Evolutionary conservation across 208 protist genomes (phyloP).

Genomic region (Wallacemonas sp.): DNA sequence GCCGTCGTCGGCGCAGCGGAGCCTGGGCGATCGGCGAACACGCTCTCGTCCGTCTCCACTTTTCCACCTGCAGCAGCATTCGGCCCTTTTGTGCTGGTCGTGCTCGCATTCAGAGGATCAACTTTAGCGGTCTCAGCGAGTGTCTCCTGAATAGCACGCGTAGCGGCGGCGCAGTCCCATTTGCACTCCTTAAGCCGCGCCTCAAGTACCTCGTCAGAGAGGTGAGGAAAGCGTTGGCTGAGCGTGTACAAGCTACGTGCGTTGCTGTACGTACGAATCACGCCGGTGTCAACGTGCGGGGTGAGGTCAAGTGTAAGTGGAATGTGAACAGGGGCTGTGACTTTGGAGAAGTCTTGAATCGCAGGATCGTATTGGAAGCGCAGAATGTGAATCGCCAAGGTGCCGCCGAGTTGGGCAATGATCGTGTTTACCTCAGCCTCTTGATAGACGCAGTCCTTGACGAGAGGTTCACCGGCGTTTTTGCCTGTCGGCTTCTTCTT

Average conservation of each 20-base stretch:
- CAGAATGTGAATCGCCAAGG: conserved; percentile 75
- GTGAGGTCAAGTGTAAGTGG: conserved; percentile 57
- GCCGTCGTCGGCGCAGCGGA: no score
- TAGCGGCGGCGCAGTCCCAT: conserved; percentile 28
- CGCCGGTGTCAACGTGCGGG: conserved; percentile 45
- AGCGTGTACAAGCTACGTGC: conserved; percentile 31
- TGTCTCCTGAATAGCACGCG: conserved; percentile 21
- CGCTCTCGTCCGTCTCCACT: background rate
- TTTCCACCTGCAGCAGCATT: background rate
- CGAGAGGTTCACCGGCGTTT: background rate
- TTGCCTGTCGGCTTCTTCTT: conserved; percentile 28
- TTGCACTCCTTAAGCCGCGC: conserved; percentile 21
- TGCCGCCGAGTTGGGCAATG: conserved; percentile 65
- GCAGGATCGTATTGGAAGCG: conserved; percentile 74
- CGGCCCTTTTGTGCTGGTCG: background rate
- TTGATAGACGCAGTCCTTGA: conserved; percentile 70
- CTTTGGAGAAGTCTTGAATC: conserved; percentile 62
- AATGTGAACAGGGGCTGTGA: conserved; percentile 53
- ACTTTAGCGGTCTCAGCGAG: background rate
- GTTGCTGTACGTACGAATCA: conserved; percentile 39
- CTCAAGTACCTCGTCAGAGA: conserved; percentile 14
- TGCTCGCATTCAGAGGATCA: background rate
- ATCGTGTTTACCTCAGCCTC: conserved; percentile 63
- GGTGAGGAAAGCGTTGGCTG: conserved; percentile 38
- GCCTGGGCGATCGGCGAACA: background rate